Conservation (phyloP, 108 stramenopile genomes). For the Cylindrotheca closterium region DNA sequence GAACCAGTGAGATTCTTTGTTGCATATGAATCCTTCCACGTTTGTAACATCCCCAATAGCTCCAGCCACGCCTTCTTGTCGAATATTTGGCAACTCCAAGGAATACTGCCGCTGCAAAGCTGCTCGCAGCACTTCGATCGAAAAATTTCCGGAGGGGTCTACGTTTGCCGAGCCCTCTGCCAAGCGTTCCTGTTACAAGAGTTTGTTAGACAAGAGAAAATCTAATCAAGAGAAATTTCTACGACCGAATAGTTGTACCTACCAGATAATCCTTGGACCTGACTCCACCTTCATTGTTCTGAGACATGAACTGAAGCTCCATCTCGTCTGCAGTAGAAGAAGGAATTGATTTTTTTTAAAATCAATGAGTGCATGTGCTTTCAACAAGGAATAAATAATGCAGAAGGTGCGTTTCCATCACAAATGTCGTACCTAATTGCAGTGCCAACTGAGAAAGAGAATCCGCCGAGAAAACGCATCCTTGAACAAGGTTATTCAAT, state of each 20-base stretch:
- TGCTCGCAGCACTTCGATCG: conserved; percentile 74
- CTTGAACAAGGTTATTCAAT: conserved; percentile 87
- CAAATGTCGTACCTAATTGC: too few species aligned
- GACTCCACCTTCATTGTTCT: conserved; percentile 67
- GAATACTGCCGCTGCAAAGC: conserved; percentile 46
- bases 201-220: too few species aligned
- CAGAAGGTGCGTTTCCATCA: too few species aligned
- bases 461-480: conserved; percentile 62
- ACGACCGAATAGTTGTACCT: not conserved
- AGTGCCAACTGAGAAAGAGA: conserved; percentile 75
- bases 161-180: conserved; percentile 78
- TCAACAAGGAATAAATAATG: too few species aligned
- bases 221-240: not conserved
- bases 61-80: conserved; percentile 34
- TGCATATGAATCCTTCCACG: conserved; percentile 78
- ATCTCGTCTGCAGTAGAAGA: too few species aligned
- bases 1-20: conserved; percentile 83
- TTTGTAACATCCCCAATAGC: conserved; percentile 50
- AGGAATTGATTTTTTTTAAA: too few species aligned
- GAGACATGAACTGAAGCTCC: conserved; percentile 80
- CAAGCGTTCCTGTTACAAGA: too few species aligned
- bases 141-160: conserved; percentile 80
- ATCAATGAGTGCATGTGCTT: too few species aligned
- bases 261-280: conserved; percentile 7
- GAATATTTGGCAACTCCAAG: conserved; percentile 52